Evolutionary conservation across 2,329 filamentous ascomycete species (phyloP), one percentile per base, ranked within the genome.

Genomic region (Colletotrichum tamarilloi): DNA sequence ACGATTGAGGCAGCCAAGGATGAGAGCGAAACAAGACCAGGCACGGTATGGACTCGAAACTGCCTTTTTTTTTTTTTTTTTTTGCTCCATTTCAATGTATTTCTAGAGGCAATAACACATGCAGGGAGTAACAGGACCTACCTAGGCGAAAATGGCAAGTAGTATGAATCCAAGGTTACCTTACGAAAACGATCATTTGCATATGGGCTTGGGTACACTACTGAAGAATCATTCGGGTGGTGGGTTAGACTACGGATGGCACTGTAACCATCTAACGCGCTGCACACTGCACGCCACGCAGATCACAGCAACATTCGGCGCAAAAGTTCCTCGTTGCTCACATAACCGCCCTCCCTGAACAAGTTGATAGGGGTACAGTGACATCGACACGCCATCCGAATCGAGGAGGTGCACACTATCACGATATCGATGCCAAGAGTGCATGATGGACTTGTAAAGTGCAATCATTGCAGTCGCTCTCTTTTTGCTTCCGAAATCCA

Each of bases 91-190:
- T 32, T 19, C 38, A 42, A 38, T 60, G 59, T 70, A 64, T 26
- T 65, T 28, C 55, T 60, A 59, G 60, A 24, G 65, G 52, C 30
- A 58, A 58, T 68, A 42, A 69, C 65, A 68, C 19, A 62, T 16
- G 46, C 28, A 52, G 70, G 70, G 35, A 69, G 30, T 65, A 49
- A 70, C 60, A 65, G 42, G 24, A 70, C 67, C 46, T 70, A 70
- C 67, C 46, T 70, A 26, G 9, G 59, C 67, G 22, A 46, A 57
- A 65, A 55, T 60, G 67, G 70, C 53, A 70, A 62, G 70, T 73
- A 55, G 55, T 55, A 59, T 35, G 32, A 35, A 22, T 55, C n/a
- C 22, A 55, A 53, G 22, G 49, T 11, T 26, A 60, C 52, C 30
- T 69, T 55, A 12, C 59, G 59, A 42, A 38, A 52, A 63, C 32